A percentile compares a stretch with the other conserved stretches of the same genome.
phyloP scores from a whole-genome alignment of 805 yeast genomes.

The Candida jianshihensis region DNA sequence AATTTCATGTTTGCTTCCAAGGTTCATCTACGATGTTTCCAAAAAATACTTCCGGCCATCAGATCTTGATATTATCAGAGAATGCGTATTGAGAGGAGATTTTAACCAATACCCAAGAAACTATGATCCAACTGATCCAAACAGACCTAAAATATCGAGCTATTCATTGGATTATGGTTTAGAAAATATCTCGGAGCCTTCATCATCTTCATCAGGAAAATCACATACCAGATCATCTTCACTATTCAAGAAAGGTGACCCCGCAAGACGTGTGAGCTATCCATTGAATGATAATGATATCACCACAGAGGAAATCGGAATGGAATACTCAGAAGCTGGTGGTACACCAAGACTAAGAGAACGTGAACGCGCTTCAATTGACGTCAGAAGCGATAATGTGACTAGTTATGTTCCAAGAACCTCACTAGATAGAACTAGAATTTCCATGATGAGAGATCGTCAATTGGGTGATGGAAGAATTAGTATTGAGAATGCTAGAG shows the following conservation, averaged over 20 bases:
- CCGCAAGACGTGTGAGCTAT: slow-evolving; percentile 18
- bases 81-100: slow-evolving; percentile 60
- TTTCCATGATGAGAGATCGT: slow-evolving; percentile 28
- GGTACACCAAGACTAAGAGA: slow-evolving; percentile 24
- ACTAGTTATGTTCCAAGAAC: slow-evolving; percentile 22
- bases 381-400: slow-evolving; percentile 1
- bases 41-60: slow-evolving; percentile 49
- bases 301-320: slow-evolving; percentile 33
- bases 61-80: slow-evolving; percentile 70
- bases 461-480: slow-evolving; percentile 31
- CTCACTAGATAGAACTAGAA: slow-evolving; percentile 32
- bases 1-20: slow-evolving; percentile 56
- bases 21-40: slow-evolving; percentile 53
- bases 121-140: slow-evolving; percentile 79
- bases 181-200: slow-evolving; percentile 13
- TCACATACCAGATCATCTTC: slow-evolving; percentile 29
- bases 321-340: slow-evolving; percentile 20
- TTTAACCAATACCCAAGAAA: slow-evolving; percentile 57
- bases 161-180: slow-evolving; percentile 30
- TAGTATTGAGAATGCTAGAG: slow-evolving; percentile 33
- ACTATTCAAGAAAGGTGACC: slow-evolving; percentile 28
- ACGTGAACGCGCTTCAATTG: neutral
- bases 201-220: slow-evolving; percentile 8
- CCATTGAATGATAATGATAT: slow-evolving; percentile 23
- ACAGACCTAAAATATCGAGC: slow-evolving; percentile 45